Base-by-base conservation (phyloP, 805 yeast species). In the Suhomyces prunicola region DNA sequence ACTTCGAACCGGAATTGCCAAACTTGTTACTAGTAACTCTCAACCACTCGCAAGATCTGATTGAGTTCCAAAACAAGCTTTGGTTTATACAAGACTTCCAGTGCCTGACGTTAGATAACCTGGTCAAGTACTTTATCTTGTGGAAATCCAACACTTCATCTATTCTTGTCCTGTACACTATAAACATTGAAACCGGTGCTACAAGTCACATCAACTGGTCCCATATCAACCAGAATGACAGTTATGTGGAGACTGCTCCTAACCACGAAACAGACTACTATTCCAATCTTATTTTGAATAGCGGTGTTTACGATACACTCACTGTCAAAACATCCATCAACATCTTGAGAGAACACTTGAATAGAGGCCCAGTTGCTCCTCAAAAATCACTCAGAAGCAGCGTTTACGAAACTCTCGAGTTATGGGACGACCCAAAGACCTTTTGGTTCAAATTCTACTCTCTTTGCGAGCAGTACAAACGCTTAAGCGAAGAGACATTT, bases 401-500 rank as follows among this genome's bases (percentile, higher is more conserved):
- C 64, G 49, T 74, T 56, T 23, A 57, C 10, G 70, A 65, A n/a
- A 65, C 71, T 5, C 54, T 65, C 6, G 53, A 53, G 9, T 36
- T 33, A 22, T 46, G 49, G 35, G 13, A 42, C 31, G 46, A 42
- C 4, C 19, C 46, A 6, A 42, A 42, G 23, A 77, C 77, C 29
- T 85, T 85, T 59, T 85, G 96, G 88, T 73, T 80, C 33, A 83
- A 86, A 54, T 79, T 92, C 53, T 86, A 84, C 53, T 77, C 88
- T 2, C 73, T 91, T 24, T 86, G 96, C 63, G 81, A 80, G 52
- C 97, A 91, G 61, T 74, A 88, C 50, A 80, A 79, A 54, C 86
- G 80, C 54, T 77, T 78, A 46, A 74, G 83, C 17, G 77, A 79
- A 53, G 94, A 88, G 60, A 77, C 86, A 0, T 73, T 89, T 39